These are phyloP conservation scores for Aspergillus transmontanensis DNA, from an alignment of 2,329 filamentous ascomycete species.

Conservation along the genomic window DNA sequence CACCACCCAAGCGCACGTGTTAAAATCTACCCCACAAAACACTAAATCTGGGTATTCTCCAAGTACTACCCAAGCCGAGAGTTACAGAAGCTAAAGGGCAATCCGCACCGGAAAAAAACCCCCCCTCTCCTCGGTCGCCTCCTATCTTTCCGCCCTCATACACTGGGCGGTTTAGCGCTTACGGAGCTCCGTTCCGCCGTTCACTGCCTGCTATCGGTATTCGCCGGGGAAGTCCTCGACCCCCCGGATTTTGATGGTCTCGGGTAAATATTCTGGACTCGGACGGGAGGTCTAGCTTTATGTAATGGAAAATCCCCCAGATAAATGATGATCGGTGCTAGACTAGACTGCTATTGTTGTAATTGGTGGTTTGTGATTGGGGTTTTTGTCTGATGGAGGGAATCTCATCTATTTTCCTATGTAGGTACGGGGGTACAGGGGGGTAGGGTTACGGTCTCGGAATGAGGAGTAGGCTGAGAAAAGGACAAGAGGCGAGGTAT, in stretches of 20 bases:
- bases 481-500: too few relatives aligned
- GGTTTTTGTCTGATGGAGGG: background rate
- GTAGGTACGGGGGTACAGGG: background rate
- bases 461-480: background rate
- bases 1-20: background rate
- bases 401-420: background rate
- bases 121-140: background rate
- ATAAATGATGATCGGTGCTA: background rate
- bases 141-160: background rate
- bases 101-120: background rate
- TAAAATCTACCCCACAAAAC: background rate
- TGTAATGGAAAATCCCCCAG: background rate
- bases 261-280: conserved; percentile 22
- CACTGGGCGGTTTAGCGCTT: background rate
- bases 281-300: conserved; percentile 12
- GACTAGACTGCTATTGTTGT: background rate
- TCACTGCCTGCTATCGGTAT: conserved; percentile 1
- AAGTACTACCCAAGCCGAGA: background rate
- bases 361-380: background rate
- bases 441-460: background rate
- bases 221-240: background rate
- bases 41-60: background rate
- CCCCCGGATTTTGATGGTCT: background rate
- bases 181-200: background rate
- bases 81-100: background rate